Evolutionary conservation across 2,329 filamentous ascomycete species (phyloP).

Genomic region (Fusarium duplospermum): DNA sequence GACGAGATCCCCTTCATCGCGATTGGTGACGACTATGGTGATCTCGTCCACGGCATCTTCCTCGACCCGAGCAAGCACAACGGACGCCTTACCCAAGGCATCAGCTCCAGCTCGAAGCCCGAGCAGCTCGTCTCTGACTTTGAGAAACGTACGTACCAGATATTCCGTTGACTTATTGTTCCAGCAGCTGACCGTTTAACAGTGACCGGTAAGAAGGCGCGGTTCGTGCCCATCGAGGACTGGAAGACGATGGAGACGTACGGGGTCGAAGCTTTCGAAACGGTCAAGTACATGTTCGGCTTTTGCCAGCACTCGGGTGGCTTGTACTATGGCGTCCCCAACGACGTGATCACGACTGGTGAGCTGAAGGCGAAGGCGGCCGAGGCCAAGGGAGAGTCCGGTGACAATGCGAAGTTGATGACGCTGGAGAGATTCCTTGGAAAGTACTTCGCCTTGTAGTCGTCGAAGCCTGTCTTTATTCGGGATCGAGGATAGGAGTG

Average conservation of each 20-base stretch:
- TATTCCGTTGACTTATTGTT: background rate
- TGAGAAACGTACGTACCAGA: slow-evolving; percentile 40
- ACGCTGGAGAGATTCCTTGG: slow-evolving; percentile 41
- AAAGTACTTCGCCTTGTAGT: slow-evolving; percentile 33
- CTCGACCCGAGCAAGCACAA: slow-evolving; percentile 53
- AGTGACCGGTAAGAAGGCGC: slow-evolving; percentile 49
- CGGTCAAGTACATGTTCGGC: slow-evolving; percentile 51
- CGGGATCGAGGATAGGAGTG: background rate
- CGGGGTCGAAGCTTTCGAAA: slow-evolving; percentile 48
- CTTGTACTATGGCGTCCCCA: slow-evolving; percentile 47
- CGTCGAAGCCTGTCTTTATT: background rate
- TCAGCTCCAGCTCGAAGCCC: slow-evolving; percentile 50
- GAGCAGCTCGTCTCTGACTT: slow-evolving; percentile 48
- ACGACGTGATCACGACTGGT: slow-evolving; percentile 39
- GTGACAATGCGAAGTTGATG: slow-evolving; percentile 35
- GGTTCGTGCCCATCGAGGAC: slow-evolving; percentile 46
- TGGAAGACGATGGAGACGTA: slow-evolving; percentile 50
- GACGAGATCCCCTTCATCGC: slow-evolving; percentile 52
- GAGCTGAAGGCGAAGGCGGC: slow-evolving; percentile 46
- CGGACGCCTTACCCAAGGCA: slow-evolving; percentile 51
- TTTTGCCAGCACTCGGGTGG: slow-evolving; percentile 51
- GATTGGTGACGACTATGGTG: slow-evolving; percentile 56
- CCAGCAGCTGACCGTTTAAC: slow-evolving; percentile 3
- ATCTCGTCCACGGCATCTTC: slow-evolving; percentile 58
- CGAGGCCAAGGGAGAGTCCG: slow-evolving; percentile 40